A percentile compares a stretch with the other conserved stretches of the same genome.
phyloP scores from a whole-genome alignment of 2,329 filamentous ascomycete species.

The Helotiales sp. region DNA sequence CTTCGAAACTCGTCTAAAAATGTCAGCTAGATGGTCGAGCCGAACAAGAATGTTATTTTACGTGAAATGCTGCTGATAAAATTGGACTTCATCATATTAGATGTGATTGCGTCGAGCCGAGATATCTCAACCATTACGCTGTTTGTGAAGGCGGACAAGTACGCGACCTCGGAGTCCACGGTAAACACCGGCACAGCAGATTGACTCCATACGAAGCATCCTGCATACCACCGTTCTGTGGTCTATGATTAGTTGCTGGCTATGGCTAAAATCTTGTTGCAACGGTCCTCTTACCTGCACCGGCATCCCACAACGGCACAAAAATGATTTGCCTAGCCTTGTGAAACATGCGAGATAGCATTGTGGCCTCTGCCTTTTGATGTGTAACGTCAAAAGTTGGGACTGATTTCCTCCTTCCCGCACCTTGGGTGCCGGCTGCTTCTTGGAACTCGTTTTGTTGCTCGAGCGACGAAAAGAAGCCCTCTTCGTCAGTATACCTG shows the following conservation, averaged over 20 bases:
- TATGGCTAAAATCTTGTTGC: not conserved
- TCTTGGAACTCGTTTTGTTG: conserved; percentile 21
- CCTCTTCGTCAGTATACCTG: conserved; percentile 26
- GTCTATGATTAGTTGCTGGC: not conserved
- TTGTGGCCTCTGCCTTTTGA: conserved; percentile 26
- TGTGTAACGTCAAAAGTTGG: conserved; percentile 16
- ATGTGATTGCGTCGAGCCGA: conserved; percentile 29
- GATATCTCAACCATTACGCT: conserved; percentile 31
- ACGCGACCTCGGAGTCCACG: conserved; percentile 27
- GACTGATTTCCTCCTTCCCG: conserved; percentile 14
- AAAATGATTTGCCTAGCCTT: conserved; percentile 34
- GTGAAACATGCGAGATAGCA: conserved; percentile 30
- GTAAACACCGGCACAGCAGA: conserved; percentile 28
- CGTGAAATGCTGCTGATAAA: conserved; percentile 34
- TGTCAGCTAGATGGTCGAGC: not conserved
- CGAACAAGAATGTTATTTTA: conserved; percentile 1
- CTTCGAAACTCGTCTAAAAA: conserved; percentile 29
- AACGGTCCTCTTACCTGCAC: conserved; percentile 20
- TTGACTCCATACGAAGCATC: conserved; percentile 30
- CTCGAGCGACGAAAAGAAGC: conserved; percentile 33
- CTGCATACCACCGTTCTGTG: conserved; percentile 30
- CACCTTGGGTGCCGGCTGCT: conserved; percentile 1
- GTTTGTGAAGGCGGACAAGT: conserved; percentile 29
- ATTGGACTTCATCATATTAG: conserved; percentile 30
- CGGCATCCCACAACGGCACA: conserved; percentile 34